Evolutionary conservation across 352 stramenopile species (phyloP), one percentile per base, ranked within the genome.

Genomic region (Saprolegnia diclina): DNA sequence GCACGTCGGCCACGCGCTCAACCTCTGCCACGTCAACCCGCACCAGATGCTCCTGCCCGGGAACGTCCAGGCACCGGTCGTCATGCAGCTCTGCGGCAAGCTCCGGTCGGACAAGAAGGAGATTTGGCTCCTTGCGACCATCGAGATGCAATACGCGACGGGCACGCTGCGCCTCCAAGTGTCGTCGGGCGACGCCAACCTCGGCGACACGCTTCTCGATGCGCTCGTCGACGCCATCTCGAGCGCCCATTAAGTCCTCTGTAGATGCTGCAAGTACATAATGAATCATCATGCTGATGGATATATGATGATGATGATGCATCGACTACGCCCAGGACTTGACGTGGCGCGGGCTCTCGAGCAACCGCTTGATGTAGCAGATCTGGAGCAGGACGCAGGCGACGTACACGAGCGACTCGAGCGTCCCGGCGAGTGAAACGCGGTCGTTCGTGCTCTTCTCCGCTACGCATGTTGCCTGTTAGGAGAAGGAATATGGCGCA

Each of bases 391-490:
- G 77, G 71, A 83, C 89, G 0, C 88, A 77, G 0, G 81, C 46
- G 13, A 92, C 67, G 72, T 92, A 92, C 18, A 92, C 78, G 24
- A 78, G 62, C 73, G 82, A 90, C 71, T 91, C 85, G 52, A 92
- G 71, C 26, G 73, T 76, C 37, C 85, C 83, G 64, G 90, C 88
- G 70, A 91, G 90, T 32, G 81, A 69, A 10, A 91, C 82, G 59
- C 79, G 85, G 72, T 89, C 84, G 78, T 83, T 91, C 68, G 84
- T 91, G 50, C 79, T 80, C 54, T 91, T 79, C 71, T 92, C 82
- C 62, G 88, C 85, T 92, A 54, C 48, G 72, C 21, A 56, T 24
- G 50, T 5, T n/a, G n/a, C n/a, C n/a, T n/a, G n/a, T 61, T 24
- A 66, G 5, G 18, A 65, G 18, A 65, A 59, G 7, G n/a, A n/a